Percentiles rank a stretch among this genome's conserved stretches.
phyloP scores from a whole-genome alignment of 2,329 filamentous ascomycete species.

The Fusarium lyarnte region DNA sequence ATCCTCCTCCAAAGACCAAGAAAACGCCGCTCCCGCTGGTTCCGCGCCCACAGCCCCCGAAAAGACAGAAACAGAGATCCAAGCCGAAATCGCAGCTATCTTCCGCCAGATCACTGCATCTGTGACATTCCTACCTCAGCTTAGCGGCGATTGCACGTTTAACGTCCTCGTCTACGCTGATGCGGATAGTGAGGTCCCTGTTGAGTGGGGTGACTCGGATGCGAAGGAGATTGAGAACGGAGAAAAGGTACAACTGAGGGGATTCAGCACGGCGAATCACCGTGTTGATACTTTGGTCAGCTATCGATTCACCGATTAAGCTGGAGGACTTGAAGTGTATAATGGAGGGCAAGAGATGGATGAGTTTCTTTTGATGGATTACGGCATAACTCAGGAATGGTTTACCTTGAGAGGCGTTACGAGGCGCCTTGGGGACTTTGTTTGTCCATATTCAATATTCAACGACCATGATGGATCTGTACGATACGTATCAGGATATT shows the following conservation, averaged over 20 bases:
- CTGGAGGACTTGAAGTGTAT: neutral
- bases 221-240: constrained; percentile 95
- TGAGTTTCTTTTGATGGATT: constrained; percentile 6
- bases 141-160: constrained; percentile 92
- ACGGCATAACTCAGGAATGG: constrained; percentile 9
- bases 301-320: constrained; percentile 69
- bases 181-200: constrained; percentile 92
- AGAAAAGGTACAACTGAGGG: constrained; percentile 93
- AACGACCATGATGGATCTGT: constrained; percentile 25
- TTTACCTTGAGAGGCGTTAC: constrained; percentile 35
- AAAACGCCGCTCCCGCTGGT: constrained; percentile 67
- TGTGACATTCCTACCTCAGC: constrained; percentile 94
- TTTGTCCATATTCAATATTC: constrained; percentile 18
- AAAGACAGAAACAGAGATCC: constrained; percentile 93
- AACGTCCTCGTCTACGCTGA: constrained; percentile 98
- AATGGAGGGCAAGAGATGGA: neutral
- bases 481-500: constrained; percentile 35
- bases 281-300: constrained; percentile 95
- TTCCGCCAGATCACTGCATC: constrained; percentile 98
- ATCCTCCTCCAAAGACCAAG: constrained; percentile 70
- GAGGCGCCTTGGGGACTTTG: constrained; percentile 19
- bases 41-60: constrained; percentile 57
- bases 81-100: constrained; percentile 93
- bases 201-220: constrained; percentile 98
- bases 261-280: constrained; percentile 95